Percentiles rank a stretch among this genome's conserved stretches.
These are phyloP conservation scores for Leptographium galeiforme DNA, from an alignment of 2,329 filamentous ascomycete genomes.

Conservation along the genomic window DNA sequence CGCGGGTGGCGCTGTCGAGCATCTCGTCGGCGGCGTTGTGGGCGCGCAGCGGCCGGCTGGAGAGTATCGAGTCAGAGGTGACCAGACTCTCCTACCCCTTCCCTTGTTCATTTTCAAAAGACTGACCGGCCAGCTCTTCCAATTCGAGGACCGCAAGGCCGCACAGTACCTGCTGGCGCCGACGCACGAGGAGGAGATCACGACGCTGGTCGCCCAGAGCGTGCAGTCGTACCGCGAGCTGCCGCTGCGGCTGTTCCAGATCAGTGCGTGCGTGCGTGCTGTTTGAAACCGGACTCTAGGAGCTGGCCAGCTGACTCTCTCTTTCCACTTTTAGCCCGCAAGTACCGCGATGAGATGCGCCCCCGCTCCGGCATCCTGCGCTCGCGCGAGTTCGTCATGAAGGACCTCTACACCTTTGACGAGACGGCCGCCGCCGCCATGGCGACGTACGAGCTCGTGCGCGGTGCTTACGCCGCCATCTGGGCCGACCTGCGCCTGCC, in stretches of 20 bases:
- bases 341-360: slow-evolving; percentile 86
- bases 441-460: slow-evolving; percentile 66
- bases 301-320: too few species aligned
- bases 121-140: slow-evolving; percentile 49
- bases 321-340: too few species aligned
- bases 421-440: slow-evolving; percentile 51
- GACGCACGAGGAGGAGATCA: slow-evolving; percentile 96
- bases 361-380: slow-evolving; percentile 80
- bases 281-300: neutral
- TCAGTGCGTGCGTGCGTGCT: slow-evolving; percentile 35
- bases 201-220: slow-evolving; percentile 57
- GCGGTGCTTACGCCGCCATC: slow-evolving; percentile 58
- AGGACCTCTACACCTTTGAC: slow-evolving; percentile 96
- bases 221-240: slow-evolving; percentile 75
- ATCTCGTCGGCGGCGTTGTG: slow-evolving; percentile 78
- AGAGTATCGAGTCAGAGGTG: slow-evolving; percentile 60
- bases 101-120: too few species aligned
- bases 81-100: too few species aligned
- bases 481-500: slow-evolving; percentile 76
- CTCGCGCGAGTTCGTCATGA: slow-evolving; percentile 91
- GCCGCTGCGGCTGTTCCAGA: slow-evolving; percentile 81
- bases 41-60: slow-evolving; percentile 70
- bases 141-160: slow-evolving; percentile 65
- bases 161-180: slow-evolving; percentile 66
- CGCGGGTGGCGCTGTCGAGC: slow-evolving; percentile 69